These are phyloP conservation scores for Clavariopsis aquatica DNA, from an alignment of 495 filamentous ascomycete species.

Conservation along the genomic window DNA sequence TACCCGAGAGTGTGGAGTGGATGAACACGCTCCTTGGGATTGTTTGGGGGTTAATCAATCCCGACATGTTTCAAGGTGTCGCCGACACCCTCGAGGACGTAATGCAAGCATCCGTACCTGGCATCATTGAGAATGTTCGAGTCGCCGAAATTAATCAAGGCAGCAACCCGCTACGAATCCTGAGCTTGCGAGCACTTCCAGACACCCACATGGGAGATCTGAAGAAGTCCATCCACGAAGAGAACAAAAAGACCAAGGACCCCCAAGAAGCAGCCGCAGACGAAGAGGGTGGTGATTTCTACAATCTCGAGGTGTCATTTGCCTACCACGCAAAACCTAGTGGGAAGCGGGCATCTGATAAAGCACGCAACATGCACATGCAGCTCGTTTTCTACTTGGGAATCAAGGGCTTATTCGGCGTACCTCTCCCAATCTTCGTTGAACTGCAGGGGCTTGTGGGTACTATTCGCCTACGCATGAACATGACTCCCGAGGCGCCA, in stretches of 20 bases:
- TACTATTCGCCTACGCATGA: constrained; percentile 77
- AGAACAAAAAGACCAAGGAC: constrained; percentile 78
- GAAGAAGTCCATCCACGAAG: constrained; percentile 73
- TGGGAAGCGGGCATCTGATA: constrained; percentile 66
- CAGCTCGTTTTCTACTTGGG: constrained; percentile 91
- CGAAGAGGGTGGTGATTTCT: constrained; percentile 89
- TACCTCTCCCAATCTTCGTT: constrained; percentile 85
- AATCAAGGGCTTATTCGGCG: constrained; percentile 80
- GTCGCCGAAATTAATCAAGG: constrained; percentile 97
- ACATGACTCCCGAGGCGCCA: constrained; percentile 83
- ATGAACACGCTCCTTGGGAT: constrained; percentile 83
- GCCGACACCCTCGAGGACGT: constrained; percentile 82
- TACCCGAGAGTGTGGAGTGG: constrained; percentile 94
- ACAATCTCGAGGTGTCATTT: constrained; percentile 91
- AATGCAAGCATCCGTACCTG: constrained; percentile 92
- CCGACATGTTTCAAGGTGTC: constrained; percentile 81
- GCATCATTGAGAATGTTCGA: constrained; percentile 86
- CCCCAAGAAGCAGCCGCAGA: constrained; percentile 84
- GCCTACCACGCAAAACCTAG: constrained; percentile 87
- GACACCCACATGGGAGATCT: constrained; percentile 76
- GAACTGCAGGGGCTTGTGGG: constrained; percentile 84
- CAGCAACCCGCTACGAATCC: constrained; percentile 80
- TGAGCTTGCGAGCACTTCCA: constrained; percentile 86
- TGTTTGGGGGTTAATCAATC: constrained; percentile 87
- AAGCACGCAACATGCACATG: constrained; percentile 92